A percentile compares a stretch with the other conserved stretches of the same genome.
These are phyloP conservation scores for Prinsepia uniflora DNA, from an alignment of 306 rosid genomes.

Conservation along the genomic window DNA sequence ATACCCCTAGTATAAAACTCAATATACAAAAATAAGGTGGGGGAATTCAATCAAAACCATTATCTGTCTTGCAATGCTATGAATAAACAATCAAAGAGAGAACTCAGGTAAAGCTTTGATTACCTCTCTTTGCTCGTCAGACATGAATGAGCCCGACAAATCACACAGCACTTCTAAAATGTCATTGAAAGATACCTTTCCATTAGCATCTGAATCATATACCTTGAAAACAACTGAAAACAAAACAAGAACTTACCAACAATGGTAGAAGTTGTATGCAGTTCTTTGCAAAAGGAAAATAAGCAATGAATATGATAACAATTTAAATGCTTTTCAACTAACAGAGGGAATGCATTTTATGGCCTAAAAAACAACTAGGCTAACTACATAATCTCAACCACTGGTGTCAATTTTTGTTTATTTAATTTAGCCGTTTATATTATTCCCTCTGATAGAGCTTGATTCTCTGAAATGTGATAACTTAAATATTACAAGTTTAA, in stretches of 20 bases:
- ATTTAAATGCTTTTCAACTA: neutral
- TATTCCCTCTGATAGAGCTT: neutral
- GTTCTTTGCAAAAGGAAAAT: neutral
- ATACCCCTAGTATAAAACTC: neutral
- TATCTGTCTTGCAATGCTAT: neutral
- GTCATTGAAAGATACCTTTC: constrained; percentile 75
- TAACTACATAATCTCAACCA: neutral
- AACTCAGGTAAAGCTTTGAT: constrained; percentile 4
- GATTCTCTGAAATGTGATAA: neutral
- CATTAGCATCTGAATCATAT: constrained; percentile 69
- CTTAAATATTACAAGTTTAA: no score
- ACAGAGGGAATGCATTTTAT: neutral
- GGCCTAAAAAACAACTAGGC: neutral
- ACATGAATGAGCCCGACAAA: constrained; percentile 79
- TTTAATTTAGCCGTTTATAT: neutral
- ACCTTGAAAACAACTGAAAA: constrained; percentile 77
- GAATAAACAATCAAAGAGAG: constrained; percentile 10
- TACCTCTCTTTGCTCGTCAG: constrained; percentile 93
- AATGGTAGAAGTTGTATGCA: neutral
- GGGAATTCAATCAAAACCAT: neutral
- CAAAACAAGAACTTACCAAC: neutral
- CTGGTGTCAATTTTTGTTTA: neutral
- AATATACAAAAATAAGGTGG: neutral
- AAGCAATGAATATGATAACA: neutral
- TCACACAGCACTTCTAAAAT: constrained; percentile 73